Base-by-base conservation (phyloP, 2,329 filamentous ascomycete genomes). In the Aspergillus intermedius region DNA sequence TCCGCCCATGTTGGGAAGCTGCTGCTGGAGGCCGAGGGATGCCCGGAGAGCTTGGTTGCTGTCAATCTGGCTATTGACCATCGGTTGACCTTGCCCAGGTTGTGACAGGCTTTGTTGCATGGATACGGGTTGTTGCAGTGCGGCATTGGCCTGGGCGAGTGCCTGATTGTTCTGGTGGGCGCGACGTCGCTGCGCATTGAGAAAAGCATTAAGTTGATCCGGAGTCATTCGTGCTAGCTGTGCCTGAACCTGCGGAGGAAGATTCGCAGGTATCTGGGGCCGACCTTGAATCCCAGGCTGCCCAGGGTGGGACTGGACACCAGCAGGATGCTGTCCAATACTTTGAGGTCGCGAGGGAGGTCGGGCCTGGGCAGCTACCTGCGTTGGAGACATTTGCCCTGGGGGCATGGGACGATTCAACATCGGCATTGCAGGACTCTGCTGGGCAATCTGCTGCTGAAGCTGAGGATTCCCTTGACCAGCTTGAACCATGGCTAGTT, bases 401-500 rank as follows among this genome's bases (percentile, higher is more conserved):
- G 65, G 62, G 3, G 65, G 61, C 54, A 72, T 66, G 1, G 70
- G 70, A 30, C 70, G 70, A 50, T 73, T 74, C 47, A 74, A 54
- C 66, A 71, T 72, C 10, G 69, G 57, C 64, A 73, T 69, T 9
- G 59, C 64, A 15, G 67, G 63, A 46, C 63, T 69, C 52, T 65
- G 73, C 51, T 74, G 68, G 48, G 67, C 45, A 54, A 71, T 58
- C 54, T 68, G 60, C 40, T 67, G 63, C 15, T 67, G 64, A 35
- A 66, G 56, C 49, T 72, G 68, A 15, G 64, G 52, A 48, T 58
- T 62, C 66, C 49, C 74, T 71, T 59, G 73, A 57, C 62, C 77
- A 67, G 51, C 72, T 68, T 65, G 71, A 59, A 51, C 65, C 65
- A 73, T 68, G 55, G 70, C 65, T 53, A 75, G 71, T 52, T 76